Evolutionary conservation across 1,284 basidiomycete genomes (phyloP), one percentile per base, ranked within the genome.

Genomic region (Sanghuangporus weigelae): DNA sequence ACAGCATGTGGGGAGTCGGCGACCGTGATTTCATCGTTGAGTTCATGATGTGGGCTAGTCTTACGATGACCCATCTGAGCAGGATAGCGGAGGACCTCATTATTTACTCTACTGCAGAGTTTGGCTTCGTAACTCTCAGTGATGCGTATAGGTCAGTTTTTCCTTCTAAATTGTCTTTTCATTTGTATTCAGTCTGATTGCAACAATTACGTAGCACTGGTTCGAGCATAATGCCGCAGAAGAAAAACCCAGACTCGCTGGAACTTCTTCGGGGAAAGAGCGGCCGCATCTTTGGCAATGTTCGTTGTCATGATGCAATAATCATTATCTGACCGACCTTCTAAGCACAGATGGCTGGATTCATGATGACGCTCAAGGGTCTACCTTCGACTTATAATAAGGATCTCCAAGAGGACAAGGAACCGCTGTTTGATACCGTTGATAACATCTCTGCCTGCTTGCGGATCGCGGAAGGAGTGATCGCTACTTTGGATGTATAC

Each of bases 191-290:
- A 51, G 36, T 54, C 19, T 60, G 8, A 51, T 16, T 19, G 48
- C 66, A 26, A 62, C 44, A 23, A 63, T 54, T 56, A 64, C 36
- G 14, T 66, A 96, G 94, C 74, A 99, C 96, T 40, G 96, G 96
- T 11, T 98, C 96, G 48, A 98, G 95, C 68, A 98, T 99, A 74
- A 99, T 99, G 96, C 96, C 96, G 1, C 96, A 99, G 74, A 98
- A 99, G 81, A 98, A 99, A 80, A 99, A 99, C 76, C 95, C 97
- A 0, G 96, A 98, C 76, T 97, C 95, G 36, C 79, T 97, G 55
- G 97, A 99, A 75, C 81, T 99, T 31, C 82, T 99, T 63, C 89
- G 96, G 66, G 96, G 96, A 68, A 99, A 99, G 78, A 87, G 91
- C 31, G 96, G 97, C 7, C 89, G 96, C 44, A 84, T 97, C 44